phyloP scores from a whole-genome alignment of 352 stramenopile genomes.

The Globisporangium okanoganense region DNA sequence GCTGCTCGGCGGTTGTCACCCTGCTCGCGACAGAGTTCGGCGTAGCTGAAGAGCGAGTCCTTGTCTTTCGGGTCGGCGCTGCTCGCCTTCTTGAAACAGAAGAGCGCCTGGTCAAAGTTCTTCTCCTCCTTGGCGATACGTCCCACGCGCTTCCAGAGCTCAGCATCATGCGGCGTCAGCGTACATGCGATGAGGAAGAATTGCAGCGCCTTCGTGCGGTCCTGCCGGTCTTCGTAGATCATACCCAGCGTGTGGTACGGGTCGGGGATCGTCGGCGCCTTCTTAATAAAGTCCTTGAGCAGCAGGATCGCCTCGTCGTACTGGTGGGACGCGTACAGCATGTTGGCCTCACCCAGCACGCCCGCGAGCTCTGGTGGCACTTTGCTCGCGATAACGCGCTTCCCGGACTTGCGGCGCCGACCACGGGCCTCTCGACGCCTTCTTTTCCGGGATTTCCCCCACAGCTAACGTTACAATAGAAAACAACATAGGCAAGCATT shows the following conservation, averaged over 20 bases:
- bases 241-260: conserved; percentile 85
- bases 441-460: conserved; percentile 68
- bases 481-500: not conserved
- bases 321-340: conserved; percentile 84
- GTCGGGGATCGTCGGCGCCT: conserved; percentile 81
- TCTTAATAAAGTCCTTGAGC: conserved; percentile 89
- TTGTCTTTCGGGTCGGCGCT: conserved; percentile 78
- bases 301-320: conserved; percentile 78
- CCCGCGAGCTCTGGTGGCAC: conserved; percentile 74
- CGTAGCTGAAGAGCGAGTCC: conserved; percentile 78
- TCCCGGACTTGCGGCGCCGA: conserved; percentile 30
- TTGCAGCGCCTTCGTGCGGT: conserved; percentile 76
- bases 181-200: conserved; percentile 87
- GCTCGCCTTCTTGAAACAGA: conserved; percentile 84
- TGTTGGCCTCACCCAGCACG: conserved; percentile 81
- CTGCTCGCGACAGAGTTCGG: conserved; percentile 72
- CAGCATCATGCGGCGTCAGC: conserved; percentile 71
- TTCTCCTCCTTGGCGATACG: conserved; percentile 85
- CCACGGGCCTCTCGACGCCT: conserved; percentile 31
- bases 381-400: conserved; percentile 67
- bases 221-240: conserved; percentile 85
- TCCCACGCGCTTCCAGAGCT: conserved; percentile 84
- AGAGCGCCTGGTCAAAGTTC: conserved; percentile 80
- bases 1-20: conserved; percentile 76
- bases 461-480: conserved; percentile 30